Percentiles rank a stretch among this genome's conserved stretches.
Evolutionary conservation across 805 yeast genomes (phyloP).

Genomic region (Kazachstania psychrophila): DNA sequence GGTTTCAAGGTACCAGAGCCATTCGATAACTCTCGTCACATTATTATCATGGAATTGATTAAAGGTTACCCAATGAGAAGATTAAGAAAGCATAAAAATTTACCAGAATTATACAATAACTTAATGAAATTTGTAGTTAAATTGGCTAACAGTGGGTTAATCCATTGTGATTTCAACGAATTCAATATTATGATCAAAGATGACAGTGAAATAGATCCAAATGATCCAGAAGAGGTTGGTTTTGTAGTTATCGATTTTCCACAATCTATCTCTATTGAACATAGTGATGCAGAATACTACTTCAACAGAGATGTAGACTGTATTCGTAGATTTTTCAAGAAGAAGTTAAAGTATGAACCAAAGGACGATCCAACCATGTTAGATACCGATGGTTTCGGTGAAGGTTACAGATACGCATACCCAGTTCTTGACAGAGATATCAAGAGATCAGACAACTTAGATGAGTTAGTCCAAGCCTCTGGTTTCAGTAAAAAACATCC

Average conservation of each 20-base stretch:
- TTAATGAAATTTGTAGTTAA: conserved; percentile 80
- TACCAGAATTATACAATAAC: conserved; percentile 67
- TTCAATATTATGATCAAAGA: conserved; percentile 81
- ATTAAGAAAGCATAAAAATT: conserved; percentile 56
- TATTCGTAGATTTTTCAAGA: conserved; percentile 70
- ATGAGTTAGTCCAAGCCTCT: conserved; percentile 83
- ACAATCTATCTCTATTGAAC: conserved; percentile 91
- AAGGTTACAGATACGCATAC: conserved; percentile 63
- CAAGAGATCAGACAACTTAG: conserved; percentile 56
- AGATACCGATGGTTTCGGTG: conserved; percentile 74
- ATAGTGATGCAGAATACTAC: conserved; percentile 76
- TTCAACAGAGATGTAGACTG: conserved; percentile 92
- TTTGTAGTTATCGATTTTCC: conserved; percentile 96
- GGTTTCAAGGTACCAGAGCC: conserved; percentile 87
- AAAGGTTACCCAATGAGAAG: conserved; percentile 87
- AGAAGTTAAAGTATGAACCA: conserved; percentile 69
- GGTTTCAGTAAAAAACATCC: conserved; percentile 59
- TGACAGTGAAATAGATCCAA: conserved; percentile 37
- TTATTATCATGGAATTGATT: conserved; percentile 85
- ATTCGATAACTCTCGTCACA: conserved; percentile 81
- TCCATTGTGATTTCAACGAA: conserved; percentile 97
- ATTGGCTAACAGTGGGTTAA: conserved; percentile 78
- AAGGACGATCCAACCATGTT: conserved; percentile 57
- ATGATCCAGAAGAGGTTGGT: conserved; percentile 45
- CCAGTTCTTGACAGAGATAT: conserved; percentile 79